Evolutionary conservation across 1,284 basidiomycete species (phyloP).

Genomic region (Boletus sp.): DNA sequence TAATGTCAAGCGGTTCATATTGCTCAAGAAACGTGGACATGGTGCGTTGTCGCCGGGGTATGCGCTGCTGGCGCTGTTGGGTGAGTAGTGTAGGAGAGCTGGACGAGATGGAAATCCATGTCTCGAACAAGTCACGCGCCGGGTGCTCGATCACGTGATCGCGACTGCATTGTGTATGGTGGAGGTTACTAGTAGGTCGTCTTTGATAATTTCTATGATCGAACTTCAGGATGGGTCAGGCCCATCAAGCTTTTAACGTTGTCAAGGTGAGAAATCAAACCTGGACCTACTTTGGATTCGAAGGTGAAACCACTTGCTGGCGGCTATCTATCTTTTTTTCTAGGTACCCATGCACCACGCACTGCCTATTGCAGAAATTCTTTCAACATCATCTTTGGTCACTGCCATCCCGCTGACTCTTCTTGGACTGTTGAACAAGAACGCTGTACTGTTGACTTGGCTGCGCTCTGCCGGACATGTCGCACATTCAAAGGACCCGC

Average conservation of each 20-base stretch:
- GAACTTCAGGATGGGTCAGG: too few relatives aligned
- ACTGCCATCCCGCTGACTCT: not conserved
- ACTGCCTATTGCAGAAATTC: slow-evolving; percentile 18
- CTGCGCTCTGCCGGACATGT: slow-evolving; percentile 16
- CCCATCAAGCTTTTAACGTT: too few relatives aligned
- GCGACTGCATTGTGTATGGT: too few relatives aligned
- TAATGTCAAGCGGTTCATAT: slow-evolving; percentile 89
- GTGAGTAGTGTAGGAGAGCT: not conserved
- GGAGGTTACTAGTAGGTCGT: too few relatives aligned
- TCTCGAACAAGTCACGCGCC: not conserved
- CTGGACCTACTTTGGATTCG: not conserved
- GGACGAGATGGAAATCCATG: not conserved
- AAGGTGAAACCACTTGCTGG: not conserved
- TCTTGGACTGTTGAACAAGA: not conserved
- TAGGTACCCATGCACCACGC: slow-evolving; percentile 16
- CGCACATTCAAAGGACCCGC: slow-evolving; percentile 16
- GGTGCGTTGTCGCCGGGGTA: slow-evolving; percentile 3
- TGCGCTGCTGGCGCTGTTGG: not conserved
- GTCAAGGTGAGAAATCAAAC: too few relatives aligned
- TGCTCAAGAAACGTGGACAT: slow-evolving; percentile 62
- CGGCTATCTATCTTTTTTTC: not conserved
- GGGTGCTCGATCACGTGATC: not conserved
- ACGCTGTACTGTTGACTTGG: not conserved
- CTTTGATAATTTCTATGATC: too few relatives aligned
- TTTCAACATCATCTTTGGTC: slow-evolving; percentile 16